phyloP scores from a whole-genome alignment of 2,329 filamentous ascomycete genomes.

The Pyrenophora tritici-repentis region DNA sequence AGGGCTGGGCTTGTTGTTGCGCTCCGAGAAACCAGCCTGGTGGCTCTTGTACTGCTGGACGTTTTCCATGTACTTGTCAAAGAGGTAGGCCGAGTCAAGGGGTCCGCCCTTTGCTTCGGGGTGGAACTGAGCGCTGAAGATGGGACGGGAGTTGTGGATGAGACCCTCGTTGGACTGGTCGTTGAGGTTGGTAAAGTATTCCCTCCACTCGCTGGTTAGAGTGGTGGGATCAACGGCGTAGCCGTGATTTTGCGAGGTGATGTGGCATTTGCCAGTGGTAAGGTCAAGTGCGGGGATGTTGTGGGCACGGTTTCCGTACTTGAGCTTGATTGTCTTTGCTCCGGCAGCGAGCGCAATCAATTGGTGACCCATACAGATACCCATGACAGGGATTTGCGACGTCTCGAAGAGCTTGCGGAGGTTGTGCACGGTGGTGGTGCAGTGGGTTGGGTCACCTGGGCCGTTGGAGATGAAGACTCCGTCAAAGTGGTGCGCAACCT shows the following conservation, averaged over 20 bases:
- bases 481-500: conserved; percentile 96
- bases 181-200: conserved; percentile 98
- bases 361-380: conserved; percentile 97
- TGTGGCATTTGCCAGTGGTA: conserved; percentile 96
- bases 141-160: conserved; percentile 93
- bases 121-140: conserved; percentile 99
- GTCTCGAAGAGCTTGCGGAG: conserved; percentile 87
- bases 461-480: conserved; percentile 99
- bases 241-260: conserved; percentile 97
- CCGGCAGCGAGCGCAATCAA: conserved; percentile 88
- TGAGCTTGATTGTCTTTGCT: conserved; percentile 92
- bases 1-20: conserved; percentile 85
- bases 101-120: conserved; percentile 97
- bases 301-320: conserved; percentile 98
- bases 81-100: conserved; percentile 92
- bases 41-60: conserved; percentile 87
- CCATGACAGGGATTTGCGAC: conserved; percentile 91
- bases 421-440: conserved; percentile 91
- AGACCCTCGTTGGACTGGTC: conserved; percentile 97
- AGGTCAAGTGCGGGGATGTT: conserved; percentile 96
- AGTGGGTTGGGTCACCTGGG: conserved; percentile 96
- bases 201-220: conserved; percentile 85
- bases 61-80: conserved; percentile 93
- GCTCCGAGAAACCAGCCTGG: conserved; percentile 72
- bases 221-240: conserved; percentile 90